phyloP scores from a whole-genome alignment of 306 rosid genomes.

The Rosa lucieae region DNA sequence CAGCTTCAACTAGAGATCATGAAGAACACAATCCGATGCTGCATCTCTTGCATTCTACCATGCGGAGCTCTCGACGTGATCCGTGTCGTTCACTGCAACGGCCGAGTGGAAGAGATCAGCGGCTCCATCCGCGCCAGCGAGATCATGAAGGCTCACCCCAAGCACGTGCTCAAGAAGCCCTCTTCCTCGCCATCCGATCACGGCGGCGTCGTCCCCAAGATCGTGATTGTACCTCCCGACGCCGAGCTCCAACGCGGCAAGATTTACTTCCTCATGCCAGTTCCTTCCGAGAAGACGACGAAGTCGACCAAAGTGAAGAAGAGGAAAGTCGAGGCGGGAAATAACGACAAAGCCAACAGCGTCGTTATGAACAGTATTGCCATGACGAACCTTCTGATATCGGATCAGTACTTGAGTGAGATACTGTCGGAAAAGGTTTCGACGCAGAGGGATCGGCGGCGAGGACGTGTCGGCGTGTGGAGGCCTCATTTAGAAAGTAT shows the following conservation, averaged over 20 bases:
- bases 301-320: conserved; percentile 36
- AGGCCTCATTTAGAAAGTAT: conserved; percentile 91
- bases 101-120: conserved; percentile 80
- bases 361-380: conserved; percentile 22
- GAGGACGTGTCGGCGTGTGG: conserved; percentile 92
- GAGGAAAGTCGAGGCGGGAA: conserved; percentile 21
- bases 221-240: conserved; percentile 87
- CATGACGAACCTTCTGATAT: conserved; percentile 46
- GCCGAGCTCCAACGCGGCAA: conserved; percentile 90
- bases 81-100: conserved; percentile 84
- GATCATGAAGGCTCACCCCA: conserved; percentile 83
- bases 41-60: conserved; percentile 96
- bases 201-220: conserved; percentile 59
- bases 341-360: conserved; percentile 1
- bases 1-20: conserved; percentile 25
- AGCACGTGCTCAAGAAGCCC: conserved; percentile 84
- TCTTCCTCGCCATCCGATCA: conserved; percentile 55
- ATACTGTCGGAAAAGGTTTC: conserved; percentile 84
- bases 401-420: conserved; percentile 75
- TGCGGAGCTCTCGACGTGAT: conserved; percentile 91
- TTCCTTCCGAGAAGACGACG: conserved; percentile 40
- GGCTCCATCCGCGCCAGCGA: conserved; percentile 72
- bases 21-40: conserved; percentile 83
- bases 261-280: conserved; percentile 96
- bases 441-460: conserved; percentile 65